Evolutionary conservation across 2,329 filamentous ascomycete genomes (phyloP).

Genomic region (Xylaria sp.): DNA sequence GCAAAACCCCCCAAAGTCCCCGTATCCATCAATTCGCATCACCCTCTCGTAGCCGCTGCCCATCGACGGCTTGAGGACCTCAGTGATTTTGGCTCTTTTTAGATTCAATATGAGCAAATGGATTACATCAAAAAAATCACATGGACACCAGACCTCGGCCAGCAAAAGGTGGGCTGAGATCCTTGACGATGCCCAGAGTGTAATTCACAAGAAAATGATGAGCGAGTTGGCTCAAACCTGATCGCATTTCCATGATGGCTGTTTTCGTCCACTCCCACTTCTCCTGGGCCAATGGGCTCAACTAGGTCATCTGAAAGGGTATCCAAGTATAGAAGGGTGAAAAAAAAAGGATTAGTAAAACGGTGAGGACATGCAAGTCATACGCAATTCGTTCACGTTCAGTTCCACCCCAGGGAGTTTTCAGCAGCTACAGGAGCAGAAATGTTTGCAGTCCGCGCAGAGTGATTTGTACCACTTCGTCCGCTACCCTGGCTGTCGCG

Average conservation of each 20-base stretch:
- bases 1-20: slow-evolving; percentile 40
- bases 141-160: slow-evolving; percentile 47
- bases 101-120: slow-evolving; percentile 42
- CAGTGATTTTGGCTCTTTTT: slow-evolving; percentile 32
- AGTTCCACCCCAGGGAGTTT: slow-evolving; percentile 97
- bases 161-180: slow-evolving; percentile 50
- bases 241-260: slow-evolving; percentile 45
- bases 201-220: slow-evolving; percentile 49
- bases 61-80: slow-evolving; percentile 38
- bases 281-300: slow-evolving; percentile 30
- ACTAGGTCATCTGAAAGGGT: slow-evolving; percentile 54
- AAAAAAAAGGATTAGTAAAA: slow-evolving; percentile 42
- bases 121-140: slow-evolving; percentile 49
- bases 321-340: slow-evolving; percentile 55
- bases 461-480: slow-evolving; percentile 62
- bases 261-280: slow-evolving; percentile 38
- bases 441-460: slow-evolving; percentile 72
- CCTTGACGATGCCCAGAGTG: slow-evolving; percentile 45
- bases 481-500: slow-evolving; percentile 74
- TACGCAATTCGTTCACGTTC: slow-evolving; percentile 47
- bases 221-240: slow-evolving; percentile 44
- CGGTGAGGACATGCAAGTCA: slow-evolving; percentile 49
- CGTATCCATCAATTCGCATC: slow-evolving; percentile 39
- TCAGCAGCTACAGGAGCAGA: slow-evolving; percentile 91
- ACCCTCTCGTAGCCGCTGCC: slow-evolving; percentile 39